Percentiles rank a stretch among this genome's conserved stretches.
phyloP scores from a whole-genome alignment of 176 grass and related monocot species.

The Leersia perrieri region DNA sequence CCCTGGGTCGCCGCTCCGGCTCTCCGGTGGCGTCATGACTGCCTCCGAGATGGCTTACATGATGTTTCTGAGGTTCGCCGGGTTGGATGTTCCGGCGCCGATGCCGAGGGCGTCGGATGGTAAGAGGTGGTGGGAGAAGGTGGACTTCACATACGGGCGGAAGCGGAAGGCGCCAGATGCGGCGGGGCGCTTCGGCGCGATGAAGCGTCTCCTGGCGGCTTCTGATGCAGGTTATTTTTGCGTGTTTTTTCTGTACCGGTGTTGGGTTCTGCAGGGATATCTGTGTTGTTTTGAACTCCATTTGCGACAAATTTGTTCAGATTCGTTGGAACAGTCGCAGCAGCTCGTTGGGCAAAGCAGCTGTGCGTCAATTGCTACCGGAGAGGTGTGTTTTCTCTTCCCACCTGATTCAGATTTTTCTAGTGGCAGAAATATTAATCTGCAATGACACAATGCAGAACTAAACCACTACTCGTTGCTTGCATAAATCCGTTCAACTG shows the following conservation, averaged over 20 bases:
- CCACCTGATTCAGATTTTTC: not conserved
- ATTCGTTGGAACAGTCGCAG: conserved; percentile 27
- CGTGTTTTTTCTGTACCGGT: conserved; percentile 21
- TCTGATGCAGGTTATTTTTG: conserved; percentile 41
- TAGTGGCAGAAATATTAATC: not conserved
- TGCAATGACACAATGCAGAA: not conserved
- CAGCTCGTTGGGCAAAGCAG: conserved; percentile 9
- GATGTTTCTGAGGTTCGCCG: conserved; percentile 39
- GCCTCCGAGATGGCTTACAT: conserved; percentile 35
- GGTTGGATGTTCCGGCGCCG: conserved; percentile 7
- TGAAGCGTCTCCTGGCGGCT: conserved; percentile 49
- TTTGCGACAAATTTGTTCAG: conserved; percentile 36
- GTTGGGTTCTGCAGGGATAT: not conserved
- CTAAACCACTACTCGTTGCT: not conserved
- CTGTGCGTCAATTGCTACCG: not conserved
- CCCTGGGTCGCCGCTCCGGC: conserved; percentile 52
- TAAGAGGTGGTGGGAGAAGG: conserved; percentile 9
- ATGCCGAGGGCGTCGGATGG: conserved; percentile 19
- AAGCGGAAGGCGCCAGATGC: conserved; percentile 58
- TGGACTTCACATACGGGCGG: conserved; percentile 35
- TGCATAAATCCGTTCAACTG: not conserved
- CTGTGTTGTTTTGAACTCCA: not conserved
- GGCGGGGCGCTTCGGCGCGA: conserved; percentile 17
- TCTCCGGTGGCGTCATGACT: conserved; percentile 37
- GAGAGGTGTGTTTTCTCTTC: conserved; percentile 40